Base-by-base conservation (phyloP, 345 rosid genomes). In the Microthlaspi erraticum region DNA sequence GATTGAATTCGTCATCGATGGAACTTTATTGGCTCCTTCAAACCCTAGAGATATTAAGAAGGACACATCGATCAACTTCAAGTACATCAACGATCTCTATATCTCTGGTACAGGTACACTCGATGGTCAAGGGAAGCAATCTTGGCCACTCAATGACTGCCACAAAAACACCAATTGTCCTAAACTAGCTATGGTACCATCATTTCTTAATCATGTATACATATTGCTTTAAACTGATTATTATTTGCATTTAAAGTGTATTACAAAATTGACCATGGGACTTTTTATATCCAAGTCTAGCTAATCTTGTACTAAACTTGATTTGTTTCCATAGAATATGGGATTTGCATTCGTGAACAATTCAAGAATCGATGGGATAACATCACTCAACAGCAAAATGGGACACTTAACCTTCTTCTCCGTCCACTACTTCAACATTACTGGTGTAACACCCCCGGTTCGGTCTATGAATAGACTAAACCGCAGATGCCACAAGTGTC, bases 81-180 rank as follows among this genome's bases (percentile, higher is more conserved):
- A 46, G 31, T 66, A 66, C 17, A 50, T 73, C 36, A 49, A 73
- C 36, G 2, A 73, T 66, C 72, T 73, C 8, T 32, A 12, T 8
- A 66, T 73, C 61, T 73, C 72, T n/a, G 77, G 77, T 39, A 17
- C 20, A 2, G 72, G 77, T 49, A 58, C 60, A 31, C 77, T 73
- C 8, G 72, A 73, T 13, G 77, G 77, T 1, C 77, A 73, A 66
- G 72, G 77, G 0, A 32, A 58, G n/a, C 52, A 66, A 0, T 66
- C 77, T 31, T 73, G 77, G 77, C 46, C 54, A 11, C 60, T 74
- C 48, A 74, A 74, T 59, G 78, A 74, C 32, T 74, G 78, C 32
- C 39, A 33, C 67, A 74, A 66, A 59, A 74, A 74, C 13, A 1
- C 38, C 7, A 66, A 51, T 1, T 74, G 72, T 45, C 64, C 64